phyloP scores from a whole-genome alignment of 768 basidiomycete species.

The Auricularia sp. region DNA sequence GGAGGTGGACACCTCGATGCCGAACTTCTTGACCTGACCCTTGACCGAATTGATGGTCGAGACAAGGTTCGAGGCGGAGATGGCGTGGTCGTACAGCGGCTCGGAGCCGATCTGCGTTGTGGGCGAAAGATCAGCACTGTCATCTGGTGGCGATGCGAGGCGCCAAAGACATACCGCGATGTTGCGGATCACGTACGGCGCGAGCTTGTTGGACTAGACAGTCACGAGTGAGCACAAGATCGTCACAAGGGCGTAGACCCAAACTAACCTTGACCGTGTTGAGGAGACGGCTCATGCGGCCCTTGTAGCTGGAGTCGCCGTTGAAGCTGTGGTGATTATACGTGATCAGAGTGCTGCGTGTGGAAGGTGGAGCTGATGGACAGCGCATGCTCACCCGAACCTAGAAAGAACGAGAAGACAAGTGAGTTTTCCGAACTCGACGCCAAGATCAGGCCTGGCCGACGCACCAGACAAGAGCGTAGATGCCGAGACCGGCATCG shows the following conservation, averaged over 20 bases:
- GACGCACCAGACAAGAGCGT: conserved; percentile 5
- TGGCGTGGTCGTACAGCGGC: conserved; percentile 9
- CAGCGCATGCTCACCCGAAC: not conserved
- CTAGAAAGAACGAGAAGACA: not conserved
- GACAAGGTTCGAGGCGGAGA: conserved; percentile 7
- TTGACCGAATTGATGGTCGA: conserved; percentile 9
- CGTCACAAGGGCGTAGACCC: not conserved
- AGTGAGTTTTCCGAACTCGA: not conserved
- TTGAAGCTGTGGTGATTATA: conserved; percentile 1
- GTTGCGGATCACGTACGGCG: conserved; percentile 7
- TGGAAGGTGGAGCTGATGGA: not conserved
- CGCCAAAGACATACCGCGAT: not conserved
- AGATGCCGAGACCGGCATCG: conserved; percentile 2
- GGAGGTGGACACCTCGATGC: conserved; percentile 13
- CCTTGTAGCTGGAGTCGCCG: not conserved
- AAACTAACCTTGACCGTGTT: not conserved
- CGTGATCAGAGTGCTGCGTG: not conserved
- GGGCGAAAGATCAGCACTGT: not conserved
- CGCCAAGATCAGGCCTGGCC: not conserved
- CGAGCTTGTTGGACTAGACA: conserved; percentile 2
- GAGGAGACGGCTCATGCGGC: not conserved
- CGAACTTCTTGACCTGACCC: conserved; percentile 5
- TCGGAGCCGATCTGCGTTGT: not conserved
- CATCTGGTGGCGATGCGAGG: not conserved
- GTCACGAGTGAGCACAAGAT: not conserved